Base-by-base conservation (phyloP, 371 early-diverging fungal genomes). In the Blakeslea trispora region DNA sequence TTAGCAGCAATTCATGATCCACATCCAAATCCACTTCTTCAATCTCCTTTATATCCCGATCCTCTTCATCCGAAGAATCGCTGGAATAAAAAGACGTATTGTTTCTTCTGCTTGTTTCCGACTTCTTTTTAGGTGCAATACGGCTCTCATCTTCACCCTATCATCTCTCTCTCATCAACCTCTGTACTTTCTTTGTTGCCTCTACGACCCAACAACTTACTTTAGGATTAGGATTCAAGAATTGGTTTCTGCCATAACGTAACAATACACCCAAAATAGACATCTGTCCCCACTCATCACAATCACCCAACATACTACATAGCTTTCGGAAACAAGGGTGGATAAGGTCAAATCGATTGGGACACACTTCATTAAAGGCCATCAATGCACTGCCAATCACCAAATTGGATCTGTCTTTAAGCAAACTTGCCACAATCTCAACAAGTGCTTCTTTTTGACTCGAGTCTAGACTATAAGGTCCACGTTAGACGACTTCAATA, bases 201-300 rank as follows among this genome's bases (percentile, higher is more conserved):
- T 28, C 3, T 28, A 7, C 5, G 5, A 28, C n/a, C 28, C 21
- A 28, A 10, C 5, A 31, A 48, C 57, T 69, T 70, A 67, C 74
- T 19, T 80, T 63, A 15, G 76, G 72, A 43, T 83, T 81, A 3
- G 85, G 86, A 54, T 86, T 79, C 46, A 85, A 56, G 63, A 87
- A 85, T 53, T 87, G 85, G 7, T 77, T 74, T 57, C 87, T 81
- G 19, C 89, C 86, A 77, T 98, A 98, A 11, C 90, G 80, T 35
- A 88, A 50, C 54, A 98, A 63, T 14, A 94, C 64, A 24, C 85
- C 83, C 40, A 95, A 56, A n/a, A 94, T 87, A 10, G 91, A 88
- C 52, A 94, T 82, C 71, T 96, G 96, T 15, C 92, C 94, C 96
- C 96, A 96, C 65, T 95, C 94, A 69, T 98, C 97, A 49, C 92